A percentile compares a stretch with the other conserved stretches of the same genome.
These are phyloP conservation scores for Jimgerdemannia flammicorona DNA, from an alignment of 192 early-diverging fungal genomes.

Conservation along the genomic window DNA sequence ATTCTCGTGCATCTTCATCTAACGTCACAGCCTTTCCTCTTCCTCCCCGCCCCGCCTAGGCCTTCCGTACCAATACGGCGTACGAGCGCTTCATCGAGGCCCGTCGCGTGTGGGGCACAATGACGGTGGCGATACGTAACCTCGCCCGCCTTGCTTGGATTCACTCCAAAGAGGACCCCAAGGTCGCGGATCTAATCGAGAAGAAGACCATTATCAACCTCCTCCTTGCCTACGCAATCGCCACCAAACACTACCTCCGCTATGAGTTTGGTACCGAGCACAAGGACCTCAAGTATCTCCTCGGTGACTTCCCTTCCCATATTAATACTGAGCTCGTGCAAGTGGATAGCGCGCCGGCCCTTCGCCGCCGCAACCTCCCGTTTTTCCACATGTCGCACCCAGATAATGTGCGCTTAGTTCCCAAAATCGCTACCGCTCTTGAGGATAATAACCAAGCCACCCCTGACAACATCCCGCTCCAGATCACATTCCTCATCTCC, in stretches of 20 bases:
- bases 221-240: conserved; percentile 70
- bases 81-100: conserved; percentile 74
- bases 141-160: conserved; percentile 79
- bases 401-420: too few relatives aligned
- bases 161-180: conserved; percentile 43
- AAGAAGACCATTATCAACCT: conserved; percentile 71
- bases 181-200: conserved; percentile 56
- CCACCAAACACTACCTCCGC: conserved; percentile 83
- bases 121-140: conserved; percentile 69
- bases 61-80: conserved; percentile 52
- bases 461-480: conserved; percentile 43
- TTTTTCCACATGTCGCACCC: too few relatives aligned
- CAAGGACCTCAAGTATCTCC: conserved; percentile 63
- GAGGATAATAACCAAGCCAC: conserved; percentile 2
- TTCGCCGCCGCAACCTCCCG: too few relatives aligned
- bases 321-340: too few relatives aligned
- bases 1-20: too few relatives aligned
- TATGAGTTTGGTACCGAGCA: conserved; percentile 65
- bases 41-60: not conserved
- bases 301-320: conserved; percentile 61
- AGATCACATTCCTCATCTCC: conserved; percentile 58
- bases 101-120: conserved; percentile 72
- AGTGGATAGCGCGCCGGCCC: too few relatives aligned
- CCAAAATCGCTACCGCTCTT: too few relatives aligned
- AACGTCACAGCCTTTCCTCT: too few relatives aligned